Evolutionary conservation across 2,329 filamentous ascomycete genomes (phyloP).

Genomic region (Colletotrichum horii): DNA sequence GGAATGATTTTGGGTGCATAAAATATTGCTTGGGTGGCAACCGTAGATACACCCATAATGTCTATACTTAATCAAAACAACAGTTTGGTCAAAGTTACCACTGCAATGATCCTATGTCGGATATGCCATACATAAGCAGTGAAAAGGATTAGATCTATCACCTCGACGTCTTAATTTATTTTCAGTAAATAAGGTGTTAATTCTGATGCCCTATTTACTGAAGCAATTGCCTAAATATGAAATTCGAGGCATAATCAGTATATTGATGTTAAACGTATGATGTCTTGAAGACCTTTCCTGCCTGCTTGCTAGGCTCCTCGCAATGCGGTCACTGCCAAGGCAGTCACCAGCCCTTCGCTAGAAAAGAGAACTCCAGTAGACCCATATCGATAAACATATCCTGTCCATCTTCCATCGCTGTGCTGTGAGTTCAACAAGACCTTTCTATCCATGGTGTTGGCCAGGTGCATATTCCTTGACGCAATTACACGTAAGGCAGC

Average conservation of each 20-base stretch:
- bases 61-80: neutral
- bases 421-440: neutral
- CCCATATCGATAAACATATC: neutral
- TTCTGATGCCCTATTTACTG: too few relatives aligned
- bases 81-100: neutral
- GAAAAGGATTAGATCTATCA: too few relatives aligned
- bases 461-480: neutral
- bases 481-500: neutral
- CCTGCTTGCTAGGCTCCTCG: too few relatives aligned
- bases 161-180: too few relatives aligned
- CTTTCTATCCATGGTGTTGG: neutral
- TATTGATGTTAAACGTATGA: too few relatives aligned
- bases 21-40: neutral
- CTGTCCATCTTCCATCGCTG: neutral
- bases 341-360: neutral
- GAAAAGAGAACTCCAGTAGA: neutral
- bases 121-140: too few relatives aligned
- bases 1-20: neutral
- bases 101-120: neutral
- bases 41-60: slow-evolving; percentile 13
- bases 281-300: too few relatives aligned
- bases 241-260: too few relatives aligned
- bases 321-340: neutral
- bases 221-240: too few relatives aligned
- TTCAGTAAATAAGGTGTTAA: too few relatives aligned